These are phyloP conservation scores for Venustampulla echinocandica DNA, from an alignment of 495 filamentous ascomycete species.

Conservation along the genomic window DNA sequence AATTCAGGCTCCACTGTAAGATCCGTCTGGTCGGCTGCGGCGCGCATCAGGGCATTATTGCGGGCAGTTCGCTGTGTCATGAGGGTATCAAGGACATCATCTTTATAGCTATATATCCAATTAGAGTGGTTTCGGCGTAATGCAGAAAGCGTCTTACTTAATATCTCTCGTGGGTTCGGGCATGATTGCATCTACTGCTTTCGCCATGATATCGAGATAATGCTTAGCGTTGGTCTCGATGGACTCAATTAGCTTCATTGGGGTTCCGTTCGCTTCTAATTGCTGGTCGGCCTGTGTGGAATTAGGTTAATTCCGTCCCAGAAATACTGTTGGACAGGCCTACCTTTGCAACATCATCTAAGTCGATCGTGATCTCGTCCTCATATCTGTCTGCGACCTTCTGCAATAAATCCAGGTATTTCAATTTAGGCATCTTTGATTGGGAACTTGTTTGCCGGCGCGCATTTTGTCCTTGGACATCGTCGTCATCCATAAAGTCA, in stretches of 20 bases:
- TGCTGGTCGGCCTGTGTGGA: slow-evolving; percentile 59
- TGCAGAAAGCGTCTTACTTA: slow-evolving; percentile 44
- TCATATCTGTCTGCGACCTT: slow-evolving; percentile 71
- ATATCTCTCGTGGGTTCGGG: slow-evolving; percentile 69
- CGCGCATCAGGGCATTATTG: slow-evolving; percentile 64
- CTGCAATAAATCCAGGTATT: slow-evolving; percentile 88
- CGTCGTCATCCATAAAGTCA: slow-evolving; percentile 83
- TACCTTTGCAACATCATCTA: slow-evolving; percentile 77
- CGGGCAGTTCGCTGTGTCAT: slow-evolving; percentile 84
- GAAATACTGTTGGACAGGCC: neutral
- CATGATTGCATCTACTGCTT: slow-evolving; percentile 81
- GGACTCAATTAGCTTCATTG: slow-evolving; percentile 68
- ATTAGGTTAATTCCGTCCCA: neutral
- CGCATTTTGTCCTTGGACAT: slow-evolving; percentile 38
- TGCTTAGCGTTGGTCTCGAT: slow-evolving; percentile 88
- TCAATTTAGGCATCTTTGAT: slow-evolving; percentile 53
- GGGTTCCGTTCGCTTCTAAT: slow-evolving; percentile 45
- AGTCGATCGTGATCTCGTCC: slow-evolving; percentile 70
- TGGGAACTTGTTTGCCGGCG: slow-evolving; percentile 34
- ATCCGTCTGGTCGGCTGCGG: slow-evolving; percentile 59
- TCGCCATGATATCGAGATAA: slow-evolving; percentile 84
- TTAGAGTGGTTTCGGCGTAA: slow-evolving; percentile 5
- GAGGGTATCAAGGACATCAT: slow-evolving; percentile 93
- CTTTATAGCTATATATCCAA: slow-evolving; percentile 61
- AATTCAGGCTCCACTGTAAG: slow-evolving; percentile 48